Base-by-base conservation (phyloP, 805 yeast genomes). In the Ogataea thermomethanolica region DNA sequence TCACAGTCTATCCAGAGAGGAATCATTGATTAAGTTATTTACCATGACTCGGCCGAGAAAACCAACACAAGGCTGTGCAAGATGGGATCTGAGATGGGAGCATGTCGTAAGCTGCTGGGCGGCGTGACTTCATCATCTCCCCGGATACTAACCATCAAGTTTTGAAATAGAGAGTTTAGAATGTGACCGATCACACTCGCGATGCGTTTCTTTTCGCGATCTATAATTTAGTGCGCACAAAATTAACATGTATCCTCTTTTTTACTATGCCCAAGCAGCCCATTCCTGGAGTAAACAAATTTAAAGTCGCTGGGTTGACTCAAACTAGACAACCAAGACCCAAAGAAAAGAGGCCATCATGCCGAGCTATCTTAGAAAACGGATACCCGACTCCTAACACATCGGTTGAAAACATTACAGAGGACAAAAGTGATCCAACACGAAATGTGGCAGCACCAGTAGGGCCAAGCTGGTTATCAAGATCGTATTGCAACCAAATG, bases 1-100 rank as follows among this genome's bases (percentile, higher is more conserved):
- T 88, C 96, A 60, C 96, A 88, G 62, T 88, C 96, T 9, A 88
- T 61, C 95, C 95, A 88, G 5, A 88, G 54, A 0, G 95, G 95
- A 14, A 79, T 74, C 41, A 50, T 43, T 8, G 10, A 7, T 5
- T 11, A 22, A 33, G 25, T n/a, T 21, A 27, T 32, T 32, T 8
- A 9, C 25, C 12, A 37, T 15, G 21, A 11, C 33, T 38, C 42
- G 42, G 42, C 42, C 42, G 42, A 38, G 21, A 28, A 31, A 25
- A 20, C 8, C 5, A 7, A 29, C 30, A 11, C 17, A 22, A 10
- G 31, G 31, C 25, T 9, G 23, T 33, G 29, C 23, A n/a, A 14
- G 24, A 12, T 7, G 22, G n/a, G 17, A 8, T 29, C 20, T 10
- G 29, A n/a, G 29, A 17, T 17, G 20, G 20, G 20, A 17, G 20